These are phyloP conservation scores for Metarhizium anisopliae DNA, from an alignment of 2,329 filamentous ascomycete genomes.

Conservation along the genomic window DNA sequence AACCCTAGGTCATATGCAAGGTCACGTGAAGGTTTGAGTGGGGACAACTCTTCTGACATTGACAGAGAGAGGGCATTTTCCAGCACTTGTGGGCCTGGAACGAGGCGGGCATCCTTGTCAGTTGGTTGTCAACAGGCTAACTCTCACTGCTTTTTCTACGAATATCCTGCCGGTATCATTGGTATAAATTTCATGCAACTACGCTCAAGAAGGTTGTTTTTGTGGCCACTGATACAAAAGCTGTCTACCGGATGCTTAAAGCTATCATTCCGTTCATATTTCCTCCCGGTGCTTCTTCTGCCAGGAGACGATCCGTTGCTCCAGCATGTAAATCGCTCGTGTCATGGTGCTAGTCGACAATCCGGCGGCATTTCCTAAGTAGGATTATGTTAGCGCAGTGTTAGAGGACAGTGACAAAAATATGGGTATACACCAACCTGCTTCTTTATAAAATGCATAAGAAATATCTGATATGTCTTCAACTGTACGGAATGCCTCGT, in stretches of 20 bases:
- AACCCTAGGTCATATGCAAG: slow-evolving; percentile 25
- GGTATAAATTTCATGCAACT: background rate
- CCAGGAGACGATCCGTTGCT: slow-evolving; percentile 25
- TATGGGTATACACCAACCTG: slow-evolving; percentile 17
- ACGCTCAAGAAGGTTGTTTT: background rate
- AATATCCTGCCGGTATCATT: background rate
- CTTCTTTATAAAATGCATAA: slow-evolving; percentile 21
- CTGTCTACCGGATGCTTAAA: background rate
- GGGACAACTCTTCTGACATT: background rate
- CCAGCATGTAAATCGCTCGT: slow-evolving; percentile 29
- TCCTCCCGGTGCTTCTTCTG: slow-evolving; percentile 14
- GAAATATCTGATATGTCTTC: slow-evolving; percentile 23
- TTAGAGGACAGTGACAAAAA: background rate
- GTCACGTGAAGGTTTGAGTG: slow-evolving; percentile 18
- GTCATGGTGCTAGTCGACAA: slow-evolving; percentile 24
- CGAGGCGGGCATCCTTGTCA: too few species aligned
- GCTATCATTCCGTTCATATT: background rate
- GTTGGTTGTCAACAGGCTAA: background rate
- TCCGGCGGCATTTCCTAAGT: slow-evolving; percentile 21
- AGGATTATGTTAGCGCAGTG: slow-evolving; percentile 1
- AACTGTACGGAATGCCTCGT: slow-evolving; percentile 22
- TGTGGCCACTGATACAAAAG: background rate
- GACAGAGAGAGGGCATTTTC: too few species aligned
- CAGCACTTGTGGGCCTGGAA: too few species aligned
- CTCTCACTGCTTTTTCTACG: background rate